Evolutionary conservation across 2,329 filamentous ascomycete genomes (phyloP).

Genomic region (Teratosphaeria pseudoeucalypti): DNA sequence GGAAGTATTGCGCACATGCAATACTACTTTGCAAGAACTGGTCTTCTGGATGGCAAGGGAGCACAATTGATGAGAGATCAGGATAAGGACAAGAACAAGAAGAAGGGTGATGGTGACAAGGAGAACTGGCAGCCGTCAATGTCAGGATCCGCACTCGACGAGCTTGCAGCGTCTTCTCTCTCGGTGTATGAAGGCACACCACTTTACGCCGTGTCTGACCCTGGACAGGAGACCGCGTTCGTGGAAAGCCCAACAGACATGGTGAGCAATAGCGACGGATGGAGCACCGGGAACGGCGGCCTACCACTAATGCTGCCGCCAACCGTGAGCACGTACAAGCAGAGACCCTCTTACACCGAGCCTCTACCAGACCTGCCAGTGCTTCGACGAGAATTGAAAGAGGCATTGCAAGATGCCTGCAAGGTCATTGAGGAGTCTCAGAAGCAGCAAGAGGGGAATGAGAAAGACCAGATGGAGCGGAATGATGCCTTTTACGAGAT

Average conservation of each 20-base stretch:
- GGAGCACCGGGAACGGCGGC: constrained; percentile 50
- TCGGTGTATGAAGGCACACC: constrained; percentile 17
- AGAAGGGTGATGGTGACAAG: constrained; percentile 15
- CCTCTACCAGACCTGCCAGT: constrained; percentile 75
- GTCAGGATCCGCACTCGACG: constrained; percentile 11
- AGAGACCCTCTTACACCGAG: constrained; percentile 68
- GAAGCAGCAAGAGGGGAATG: constrained; percentile 12
- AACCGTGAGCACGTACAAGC: constrained; percentile 90
- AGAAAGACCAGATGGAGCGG: constrained; percentile 20
- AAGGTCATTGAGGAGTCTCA: constrained; percentile 54
- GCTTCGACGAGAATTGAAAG: constrained; percentile 59
- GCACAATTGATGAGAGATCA: constrained; percentile 48
- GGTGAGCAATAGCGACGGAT: constrained; percentile 31
- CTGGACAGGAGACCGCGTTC: constrained; percentile 26
- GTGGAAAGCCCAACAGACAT: constrained; percentile 46
- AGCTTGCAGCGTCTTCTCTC: constrained; percentile 14
- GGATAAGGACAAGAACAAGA: constrained; percentile 56
- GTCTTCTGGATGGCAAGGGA: constrained; percentile 85
- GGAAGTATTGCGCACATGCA: constrained; percentile 96
- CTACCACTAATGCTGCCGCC: constrained; percentile 75
- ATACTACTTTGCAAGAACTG: constrained; percentile 95
- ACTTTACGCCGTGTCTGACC: constrained; percentile 21
- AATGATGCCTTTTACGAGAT: constrained; percentile 70
- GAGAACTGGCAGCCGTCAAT: constrained; percentile 21
- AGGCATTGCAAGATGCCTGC: constrained; percentile 58